phyloP scores from a whole-genome alignment of 1,284 basidiomycete species.

The Uromyces viciae-fabae region DNA sequence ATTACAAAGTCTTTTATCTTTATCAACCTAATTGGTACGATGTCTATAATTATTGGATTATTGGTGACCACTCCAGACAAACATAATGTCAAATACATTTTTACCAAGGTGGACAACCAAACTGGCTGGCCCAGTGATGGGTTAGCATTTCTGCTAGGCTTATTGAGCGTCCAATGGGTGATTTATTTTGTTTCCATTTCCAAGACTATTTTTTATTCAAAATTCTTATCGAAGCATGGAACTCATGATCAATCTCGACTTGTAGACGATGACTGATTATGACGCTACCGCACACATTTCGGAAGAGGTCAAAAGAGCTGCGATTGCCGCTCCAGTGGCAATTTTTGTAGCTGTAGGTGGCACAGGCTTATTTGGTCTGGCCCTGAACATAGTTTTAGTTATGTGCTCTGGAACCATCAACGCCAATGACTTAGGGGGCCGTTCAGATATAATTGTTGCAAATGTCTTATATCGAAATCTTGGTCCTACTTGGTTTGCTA shows the following conservation, averaged over 20 bases:
- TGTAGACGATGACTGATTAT: slow-evolving; percentile 54
- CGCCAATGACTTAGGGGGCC: slow-evolving; percentile 45
- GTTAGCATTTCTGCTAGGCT: slow-evolving; percentile 77
- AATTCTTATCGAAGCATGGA: no score
- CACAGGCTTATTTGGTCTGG: slow-evolving; percentile 76
- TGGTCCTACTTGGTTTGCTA: slow-evolving; percentile 28
- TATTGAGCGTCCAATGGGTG: slow-evolving; percentile 81
- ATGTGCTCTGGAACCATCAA: slow-evolving; percentile 63
- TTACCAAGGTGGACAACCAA: slow-evolving; percentile 58
- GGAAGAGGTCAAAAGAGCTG: slow-evolving; percentile 82
- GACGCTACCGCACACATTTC: slow-evolving; percentile 74
- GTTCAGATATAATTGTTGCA: slow-evolving; percentile 40
- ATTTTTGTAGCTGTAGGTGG: slow-evolving; percentile 78
- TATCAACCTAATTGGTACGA: slow-evolving; percentile 69
- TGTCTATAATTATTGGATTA: slow-evolving; percentile 72
- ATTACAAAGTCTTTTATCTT: slow-evolving; percentile 80
- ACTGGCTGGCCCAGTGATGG: slow-evolving; percentile 77
- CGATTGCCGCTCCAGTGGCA: slow-evolving; percentile 70
- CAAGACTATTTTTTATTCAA: slow-evolving; percentile 50
- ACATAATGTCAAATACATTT: slow-evolving; percentile 72
- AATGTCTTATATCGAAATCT: slow-evolving; percentile 43
- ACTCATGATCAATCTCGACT: not conserved
- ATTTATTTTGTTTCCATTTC: slow-evolving; percentile 52
- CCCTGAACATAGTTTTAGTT: slow-evolving; percentile 72
- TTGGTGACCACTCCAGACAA: slow-evolving; percentile 76